Evolutionary conservation across 164 flowering plant species (phyloP), one percentile per base, ranked within the genome.

Genomic region (Piper longum): DNA sequence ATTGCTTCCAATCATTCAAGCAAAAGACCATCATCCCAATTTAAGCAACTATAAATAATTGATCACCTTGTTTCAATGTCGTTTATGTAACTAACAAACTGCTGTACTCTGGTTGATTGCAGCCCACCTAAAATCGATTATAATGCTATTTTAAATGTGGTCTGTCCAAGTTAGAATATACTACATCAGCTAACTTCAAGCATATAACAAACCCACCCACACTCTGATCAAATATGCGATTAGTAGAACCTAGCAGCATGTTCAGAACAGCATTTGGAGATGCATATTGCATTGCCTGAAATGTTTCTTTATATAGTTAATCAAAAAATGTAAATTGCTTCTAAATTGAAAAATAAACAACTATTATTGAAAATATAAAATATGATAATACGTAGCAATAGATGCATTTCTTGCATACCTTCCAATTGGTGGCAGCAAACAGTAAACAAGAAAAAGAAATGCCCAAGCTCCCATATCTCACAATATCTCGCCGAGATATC

Each of bases 211-310:
- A 87, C 91, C 92, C 17, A 87, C 93, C 92, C 80, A 78, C 73
- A 62, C 69, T 78, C 57, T 61, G 75, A 60, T 63, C 72, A 70
- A 88, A 77, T 61, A 73, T 68, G 52, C 90, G 87, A 61, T 67
- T 69, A 57, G 65, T 70, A 60, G 74, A 79, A 48, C 97, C 96
- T 77, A 88, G 81, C 56, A 88, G 55, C 68, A 78, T 41, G 70
- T 89, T 88, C 85, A 88, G 80, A 64, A 90, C 67, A 67, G 88
- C 96, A 69, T 86, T 86, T 51, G 91, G 97, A 62, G 98, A 93
- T 66, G 87, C 78, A 80, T 89, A 93, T 68, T 93, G 98, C 97
- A 93, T 93, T 72, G 92, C 95, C 98, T 93, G 80, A 73, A 78
- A 59, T 74, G 41, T 58, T 51, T 60, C 5, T 57, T 40, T 59